Conservation (phyloP, 2,329 filamentous ascomycete species). For the Xylariaceae sp. region DNA sequence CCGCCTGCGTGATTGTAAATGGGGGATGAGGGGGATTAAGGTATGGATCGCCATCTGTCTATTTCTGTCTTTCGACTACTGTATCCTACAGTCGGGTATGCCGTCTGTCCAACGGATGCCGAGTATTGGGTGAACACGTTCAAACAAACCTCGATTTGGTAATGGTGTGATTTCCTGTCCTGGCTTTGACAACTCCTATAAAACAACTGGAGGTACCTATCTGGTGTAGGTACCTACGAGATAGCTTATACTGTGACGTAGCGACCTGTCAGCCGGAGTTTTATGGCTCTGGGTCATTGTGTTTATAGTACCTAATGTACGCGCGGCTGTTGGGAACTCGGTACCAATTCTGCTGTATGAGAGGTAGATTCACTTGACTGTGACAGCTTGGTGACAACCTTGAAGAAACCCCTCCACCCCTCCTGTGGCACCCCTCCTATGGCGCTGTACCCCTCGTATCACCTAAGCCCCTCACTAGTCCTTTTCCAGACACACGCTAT, state of each 20-base stretch:
- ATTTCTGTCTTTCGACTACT: constrained; percentile 1
- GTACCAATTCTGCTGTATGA: not conserved
- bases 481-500: constrained; percentile 29
- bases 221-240: not conserved
- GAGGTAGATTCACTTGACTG: not conserved
- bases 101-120: no score
- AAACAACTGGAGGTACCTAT: constrained; percentile 1
- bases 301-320: no score
- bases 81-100: not conserved
- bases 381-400: not conserved
- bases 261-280: not conserved
- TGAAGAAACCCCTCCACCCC: constrained; percentile 9
- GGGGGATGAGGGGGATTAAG: not conserved
- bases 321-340: not conserved
- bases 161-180: no score
- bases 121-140: no score
- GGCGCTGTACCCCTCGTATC: no score
- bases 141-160: no score
- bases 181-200: no score
- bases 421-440: not conserved
- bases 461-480: constrained; percentile 40
- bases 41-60: constrained; percentile 5
- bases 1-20: constrained; percentile 23
- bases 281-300: not conserved
- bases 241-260: not conserved